phyloP scores from a whole-genome alignment of 2,329 filamentous ascomycete genomes.

The Sarocladiaceae sp. region DNA sequence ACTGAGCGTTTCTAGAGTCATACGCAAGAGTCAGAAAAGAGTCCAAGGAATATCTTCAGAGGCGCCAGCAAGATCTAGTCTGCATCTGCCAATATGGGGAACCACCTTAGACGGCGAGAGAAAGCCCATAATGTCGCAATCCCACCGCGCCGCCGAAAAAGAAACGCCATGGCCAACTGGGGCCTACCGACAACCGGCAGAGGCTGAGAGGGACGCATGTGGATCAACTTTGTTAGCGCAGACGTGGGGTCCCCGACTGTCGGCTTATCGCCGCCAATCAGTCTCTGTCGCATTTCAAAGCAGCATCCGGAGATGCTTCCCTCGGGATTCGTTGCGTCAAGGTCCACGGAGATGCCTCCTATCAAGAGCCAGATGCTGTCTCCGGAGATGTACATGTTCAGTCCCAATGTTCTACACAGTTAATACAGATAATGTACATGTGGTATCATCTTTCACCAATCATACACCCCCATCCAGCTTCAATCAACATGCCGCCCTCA shows the following conservation, averaged over 20 bases:
- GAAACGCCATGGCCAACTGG: background rate
- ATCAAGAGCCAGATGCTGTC: too few relatives aligned
- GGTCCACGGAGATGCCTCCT: conserved; percentile 1
- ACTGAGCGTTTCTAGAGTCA: too few relatives aligned
- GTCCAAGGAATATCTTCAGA: background rate
- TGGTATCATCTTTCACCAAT: too few relatives aligned
- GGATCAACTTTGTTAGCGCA: background rate
- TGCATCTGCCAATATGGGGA: background rate
- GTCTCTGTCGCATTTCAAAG: background rate
- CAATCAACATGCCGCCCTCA: background rate
- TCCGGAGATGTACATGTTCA: conserved; percentile 4
- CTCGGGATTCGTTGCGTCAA: background rate
- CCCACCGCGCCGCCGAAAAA: conserved; percentile 11
- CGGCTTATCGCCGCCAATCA: conserved; percentile 4
- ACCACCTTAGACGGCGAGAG: background rate
- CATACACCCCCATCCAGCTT: background rate
- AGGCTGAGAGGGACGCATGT: background rate
- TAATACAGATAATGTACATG: background rate
- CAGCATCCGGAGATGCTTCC: conserved; percentile 1
- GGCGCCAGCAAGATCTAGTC: background rate
- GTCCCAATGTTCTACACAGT: background rate
- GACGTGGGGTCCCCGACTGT: background rate
- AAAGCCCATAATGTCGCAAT: conserved; percentile 28
- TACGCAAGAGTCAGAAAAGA: background rate
- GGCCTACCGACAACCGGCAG: conserved; percentile 1